Conservation (phyloP, 257 asterid genomes). For the Lycium barbarum region DNA sequence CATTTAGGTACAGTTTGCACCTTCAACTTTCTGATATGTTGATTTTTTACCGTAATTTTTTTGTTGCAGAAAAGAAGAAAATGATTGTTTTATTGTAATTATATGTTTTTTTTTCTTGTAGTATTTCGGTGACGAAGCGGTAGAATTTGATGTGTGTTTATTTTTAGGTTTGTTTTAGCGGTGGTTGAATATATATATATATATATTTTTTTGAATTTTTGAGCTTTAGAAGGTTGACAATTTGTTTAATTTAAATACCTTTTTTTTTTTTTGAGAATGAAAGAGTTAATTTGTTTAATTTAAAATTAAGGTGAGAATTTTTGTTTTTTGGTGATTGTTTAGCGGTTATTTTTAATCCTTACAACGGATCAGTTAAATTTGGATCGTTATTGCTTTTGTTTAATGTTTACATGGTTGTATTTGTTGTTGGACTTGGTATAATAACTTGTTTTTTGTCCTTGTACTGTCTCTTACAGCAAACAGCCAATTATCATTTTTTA, state of each 20-base stretch:
- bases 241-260: slow-evolving; percentile 10
- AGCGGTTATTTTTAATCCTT: background rate
- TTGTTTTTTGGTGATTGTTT: background rate
- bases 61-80: no score
- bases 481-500: background rate
- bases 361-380: background rate
- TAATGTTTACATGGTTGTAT: background rate
- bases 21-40: slow-evolving; percentile 19
- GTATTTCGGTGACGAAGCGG: background rate
- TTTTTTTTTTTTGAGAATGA: no score
- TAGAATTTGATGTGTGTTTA: background rate
- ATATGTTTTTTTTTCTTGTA: no score
- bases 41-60: background rate
- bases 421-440: slow-evolving; percentile 1
- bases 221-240: slow-evolving; percentile 21
- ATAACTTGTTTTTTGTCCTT: background rate
- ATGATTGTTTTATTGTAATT: no score
- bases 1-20: background rate
- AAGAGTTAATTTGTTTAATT: background rate
- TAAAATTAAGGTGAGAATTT: slow-evolving; percentile 18
- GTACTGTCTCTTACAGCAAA: background rate
- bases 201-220: background rate
- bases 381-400: background rate
- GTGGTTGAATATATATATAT: background rate
- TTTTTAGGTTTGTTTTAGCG: background rate